These are phyloP conservation scores for Achaetomium macrosporum DNA, from an alignment of 2,329 filamentous ascomycete species.

Conservation along the genomic window DNA sequence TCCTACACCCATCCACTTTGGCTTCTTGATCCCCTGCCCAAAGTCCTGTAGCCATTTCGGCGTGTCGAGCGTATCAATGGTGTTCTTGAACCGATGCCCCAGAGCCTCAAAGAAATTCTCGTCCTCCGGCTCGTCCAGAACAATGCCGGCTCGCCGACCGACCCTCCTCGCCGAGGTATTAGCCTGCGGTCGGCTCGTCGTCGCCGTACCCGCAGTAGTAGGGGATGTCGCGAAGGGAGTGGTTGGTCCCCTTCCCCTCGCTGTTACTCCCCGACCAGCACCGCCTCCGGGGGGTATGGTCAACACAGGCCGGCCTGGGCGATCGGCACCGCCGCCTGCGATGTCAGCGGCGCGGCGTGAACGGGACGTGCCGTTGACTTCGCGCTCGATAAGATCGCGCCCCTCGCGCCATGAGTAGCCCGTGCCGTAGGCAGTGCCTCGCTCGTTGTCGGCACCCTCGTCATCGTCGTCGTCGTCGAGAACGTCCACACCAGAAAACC, in stretches of 20 bases:
- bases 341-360: conserved; percentile 41
- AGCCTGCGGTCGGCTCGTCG: conserved; percentile 17
- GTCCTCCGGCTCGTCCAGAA: conserved; percentile 36
- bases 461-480: conserved; percentile 69
- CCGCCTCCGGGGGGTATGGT: conserved; percentile 35
- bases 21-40: conserved; percentile 63
- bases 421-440: conserved; percentile 57
- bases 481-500: conserved; percentile 63
- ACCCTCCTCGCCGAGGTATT: conserved; percentile 28
- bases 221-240: conserved; percentile 42
- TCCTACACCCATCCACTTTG: conserved; percentile 70
- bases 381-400: conserved; percentile 80
- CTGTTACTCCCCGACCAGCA: conserved; percentile 28
- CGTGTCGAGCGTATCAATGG: conserved; percentile 73
- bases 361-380: conserved; percentile 60
- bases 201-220: background rate
- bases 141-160: conserved; percentile 9
- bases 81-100: conserved; percentile 83
- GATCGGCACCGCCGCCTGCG: conserved; percentile 27
- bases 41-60: conserved; percentile 78
- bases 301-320: conserved; percentile 39
- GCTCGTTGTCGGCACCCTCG: conserved; percentile 40
- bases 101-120: conserved; percentile 81
- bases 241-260: no score
- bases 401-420: conserved; percentile 83